These are phyloP conservation scores for Pleurotus platypus DNA, from an alignment of 768 basidiomycete species.

Conservation along the genomic window DNA sequence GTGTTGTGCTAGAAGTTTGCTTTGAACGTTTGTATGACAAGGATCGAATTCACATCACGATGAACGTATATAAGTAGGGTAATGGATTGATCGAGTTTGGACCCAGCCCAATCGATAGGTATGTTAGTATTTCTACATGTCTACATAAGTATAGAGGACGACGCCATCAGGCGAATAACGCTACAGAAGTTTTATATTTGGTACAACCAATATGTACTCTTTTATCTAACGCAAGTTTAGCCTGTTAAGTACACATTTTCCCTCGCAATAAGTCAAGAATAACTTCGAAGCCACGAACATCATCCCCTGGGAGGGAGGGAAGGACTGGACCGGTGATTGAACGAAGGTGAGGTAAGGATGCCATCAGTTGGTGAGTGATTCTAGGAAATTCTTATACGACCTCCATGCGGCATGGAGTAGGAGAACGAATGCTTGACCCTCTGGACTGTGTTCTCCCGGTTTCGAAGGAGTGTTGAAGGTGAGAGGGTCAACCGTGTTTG, in stretches of 20 bases:
- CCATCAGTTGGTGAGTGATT: background rate
- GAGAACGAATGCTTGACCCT: conserved; percentile 59
- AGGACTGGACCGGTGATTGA: background rate
- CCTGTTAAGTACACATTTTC: conserved; percentile 3
- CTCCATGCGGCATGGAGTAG: conserved; percentile 44
- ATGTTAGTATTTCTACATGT: too few species aligned
- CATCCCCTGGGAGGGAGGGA: background rate
- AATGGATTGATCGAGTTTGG: too few species aligned
- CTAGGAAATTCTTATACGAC: conserved; percentile 13
- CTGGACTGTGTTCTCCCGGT: conserved; percentile 41
- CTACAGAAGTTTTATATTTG: too few species aligned
- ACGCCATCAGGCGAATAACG: too few species aligned
- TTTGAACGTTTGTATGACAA: too few species aligned
- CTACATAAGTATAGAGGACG: too few species aligned
- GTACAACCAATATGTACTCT: too few species aligned
- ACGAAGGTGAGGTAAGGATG: too few species aligned
- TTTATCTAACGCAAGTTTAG: background rate
- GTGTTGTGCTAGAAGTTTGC: too few species aligned
- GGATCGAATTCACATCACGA: too few species aligned
- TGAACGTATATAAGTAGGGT: too few species aligned
- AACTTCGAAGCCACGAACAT: background rate
- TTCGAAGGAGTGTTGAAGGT: conserved; percentile 37
- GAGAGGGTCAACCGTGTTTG: conserved; percentile 45
- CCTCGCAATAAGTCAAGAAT: conserved; percentile 6
- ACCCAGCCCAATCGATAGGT: too few species aligned